Base-by-base conservation (phyloP, 331 rosid genomes). In the Malus hybrid region DNA sequence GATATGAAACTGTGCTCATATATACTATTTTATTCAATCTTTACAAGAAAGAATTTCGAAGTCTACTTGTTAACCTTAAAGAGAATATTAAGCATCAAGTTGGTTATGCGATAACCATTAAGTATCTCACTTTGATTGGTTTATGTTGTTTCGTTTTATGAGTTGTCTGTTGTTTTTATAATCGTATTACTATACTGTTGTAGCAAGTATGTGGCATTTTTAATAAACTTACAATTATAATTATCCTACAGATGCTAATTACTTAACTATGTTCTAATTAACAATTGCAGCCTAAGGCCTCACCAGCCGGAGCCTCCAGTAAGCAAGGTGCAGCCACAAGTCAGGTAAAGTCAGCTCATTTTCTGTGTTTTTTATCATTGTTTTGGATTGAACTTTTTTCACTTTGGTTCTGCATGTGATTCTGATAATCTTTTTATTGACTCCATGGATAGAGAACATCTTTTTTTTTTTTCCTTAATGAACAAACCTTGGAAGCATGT, bases 261-360 rank as follows among this genome's bases (percentile, higher is more conserved):
- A 29, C 57, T 22, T 29, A 55, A 55, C 24, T 72, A 3, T 68
- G 36, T 2, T 39, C 44, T 79, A n/a, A 75, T 74, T 44, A 65
- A 22, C 34, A 60, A 64, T 65, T 79, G 12, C 74, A 77, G 84
- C 73, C 16, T 56, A 80, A 84, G 84, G 80, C 71, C 53, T 58
- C 84, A 57, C 75, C 84, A n/a, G 64, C 82, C 10, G 82, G 84
- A 76, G 52, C 84, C 62, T 63, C 82, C 12, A 77, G 82, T 73
- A 64, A 81, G 9, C 39, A 80, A 72, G 73, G 76, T 48, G 68
- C 77, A 13, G 80, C 87, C 14, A 70, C 79, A 73, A 84, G 77
- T 65, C 82, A 77, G 84, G 87, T 84, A 76, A 67, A 32, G 58
- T 15, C 10, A 26, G 52, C 60, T 56, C 10, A 30, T 62, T 19